Evolutionary conservation across 2,329 filamentous ascomycete species (phyloP).

Genomic region (Fusarium anguioides): DNA sequence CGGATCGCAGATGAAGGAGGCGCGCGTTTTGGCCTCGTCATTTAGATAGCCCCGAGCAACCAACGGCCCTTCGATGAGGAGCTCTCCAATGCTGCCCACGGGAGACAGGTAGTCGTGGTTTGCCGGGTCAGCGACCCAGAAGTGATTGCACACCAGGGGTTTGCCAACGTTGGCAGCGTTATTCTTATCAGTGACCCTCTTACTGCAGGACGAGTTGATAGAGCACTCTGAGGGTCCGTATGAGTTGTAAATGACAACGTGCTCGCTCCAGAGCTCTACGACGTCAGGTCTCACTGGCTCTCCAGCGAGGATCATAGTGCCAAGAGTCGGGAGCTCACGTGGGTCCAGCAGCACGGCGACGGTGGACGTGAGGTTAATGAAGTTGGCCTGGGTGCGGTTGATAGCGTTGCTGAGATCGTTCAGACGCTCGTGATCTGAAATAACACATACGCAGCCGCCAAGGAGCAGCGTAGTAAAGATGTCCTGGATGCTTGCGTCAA

Average conservation of each 20-base stretch:
- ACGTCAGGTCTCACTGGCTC: conserved; percentile 7
- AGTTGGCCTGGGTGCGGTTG: conserved; percentile 7
- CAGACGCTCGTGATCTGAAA: conserved; percentile 60
- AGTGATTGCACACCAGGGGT: conserved; percentile 7
- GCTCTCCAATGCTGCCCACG: conserved; percentile 7
- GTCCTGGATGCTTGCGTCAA: conserved; percentile 33
- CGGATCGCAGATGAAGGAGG: conserved; percentile 46
- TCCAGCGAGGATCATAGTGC: conserved; percentile 7
- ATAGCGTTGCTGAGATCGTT: conserved; percentile 47
- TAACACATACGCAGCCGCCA: conserved; percentile 64
- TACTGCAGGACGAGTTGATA: conserved; percentile 9
- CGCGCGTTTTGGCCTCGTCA: conserved; percentile 14
- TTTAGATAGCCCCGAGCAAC: conserved; percentile 8
- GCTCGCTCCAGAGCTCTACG: conserved; percentile 2
- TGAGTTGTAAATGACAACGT: conserved; percentile 5
- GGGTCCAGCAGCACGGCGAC: conserved; percentile 5
- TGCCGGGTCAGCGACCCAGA: conserved; percentile 3
- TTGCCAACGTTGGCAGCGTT: conserved; percentile 11
- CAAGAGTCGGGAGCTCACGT: conserved; percentile 5
- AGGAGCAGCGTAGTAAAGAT: conserved; percentile 21
- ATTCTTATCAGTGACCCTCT: conserved; percentile 6
- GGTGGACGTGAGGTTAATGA: conserved; percentile 5
- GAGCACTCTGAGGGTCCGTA: conserved; percentile 5
- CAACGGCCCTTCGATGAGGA: conserved; percentile 7
- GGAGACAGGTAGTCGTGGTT: conserved; percentile 6